Percentiles rank a stretch among this genome's conserved stretches.
phyloP scores from a whole-genome alignment of 2,329 filamentous ascomycete species.

The Cladosporium sp. region DNA sequence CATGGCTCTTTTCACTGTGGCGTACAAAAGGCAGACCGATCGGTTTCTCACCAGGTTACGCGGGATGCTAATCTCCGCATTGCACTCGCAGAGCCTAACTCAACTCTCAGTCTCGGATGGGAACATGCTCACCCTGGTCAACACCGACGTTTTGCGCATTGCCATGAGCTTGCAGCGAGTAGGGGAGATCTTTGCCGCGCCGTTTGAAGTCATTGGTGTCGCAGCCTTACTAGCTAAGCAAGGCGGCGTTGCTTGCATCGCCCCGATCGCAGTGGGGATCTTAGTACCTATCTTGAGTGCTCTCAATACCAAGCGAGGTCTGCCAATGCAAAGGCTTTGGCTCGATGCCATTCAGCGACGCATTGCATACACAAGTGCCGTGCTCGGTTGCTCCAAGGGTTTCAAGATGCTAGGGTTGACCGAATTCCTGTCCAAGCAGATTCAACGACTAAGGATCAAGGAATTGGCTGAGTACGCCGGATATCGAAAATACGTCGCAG shows the following conservation, averaged over 20 bases:
- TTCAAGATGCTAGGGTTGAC: conserved; percentile 28
- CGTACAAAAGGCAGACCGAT: not conserved
- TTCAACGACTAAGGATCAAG: conserved; percentile 23
- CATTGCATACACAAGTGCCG: conserved; percentile 24
- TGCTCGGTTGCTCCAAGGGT: conserved; percentile 22
- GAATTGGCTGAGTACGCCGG: not conserved
- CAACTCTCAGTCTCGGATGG: not conserved
- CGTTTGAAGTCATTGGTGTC: conserved; percentile 24
- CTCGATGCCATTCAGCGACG: conserved; percentile 20
- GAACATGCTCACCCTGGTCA: conserved; percentile 14
- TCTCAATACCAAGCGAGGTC: conserved; percentile 20
- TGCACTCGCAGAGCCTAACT: not conserved
- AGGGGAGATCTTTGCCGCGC: conserved; percentile 25
- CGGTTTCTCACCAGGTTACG: not conserved
- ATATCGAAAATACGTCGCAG: not conserved
- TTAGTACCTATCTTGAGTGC: not conserved
- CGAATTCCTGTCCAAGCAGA: conserved; percentile 20
- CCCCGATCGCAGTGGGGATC: conserved; percentile 21
- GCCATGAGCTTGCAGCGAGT: conserved; percentile 17
- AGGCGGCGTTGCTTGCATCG: conserved; percentile 24
- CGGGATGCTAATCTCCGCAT: not conserved
- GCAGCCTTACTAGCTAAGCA: conserved; percentile 22
- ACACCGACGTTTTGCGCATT: conserved; percentile 23
- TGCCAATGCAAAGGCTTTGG: conserved; percentile 25
- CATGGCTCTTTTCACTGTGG: not conserved